Evolutionary conservation across 352 stramenopile genomes (phyloP), one percentile per base, ranked within the genome.

Genomic region (Pythium dissimile): DNA sequence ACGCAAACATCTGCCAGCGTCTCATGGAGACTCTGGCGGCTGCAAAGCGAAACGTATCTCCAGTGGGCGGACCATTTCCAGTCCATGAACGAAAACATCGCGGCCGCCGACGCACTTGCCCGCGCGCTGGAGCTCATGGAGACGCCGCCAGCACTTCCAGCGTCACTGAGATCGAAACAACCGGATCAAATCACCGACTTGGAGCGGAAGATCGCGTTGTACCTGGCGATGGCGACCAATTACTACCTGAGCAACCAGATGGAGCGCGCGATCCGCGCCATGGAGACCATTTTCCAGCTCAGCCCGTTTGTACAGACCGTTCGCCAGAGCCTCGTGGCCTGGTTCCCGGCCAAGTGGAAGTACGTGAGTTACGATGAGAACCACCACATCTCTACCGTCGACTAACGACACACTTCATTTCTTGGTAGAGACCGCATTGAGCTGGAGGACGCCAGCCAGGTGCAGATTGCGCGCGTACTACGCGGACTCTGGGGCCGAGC

Each of bases 161-260:
- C n/a, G n/a, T n/a, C n/a, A n/a, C n/a, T n/a, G n/a, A n/a, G 11
- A 34, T 16, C 24, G 9, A 12, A 49, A 6, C 15, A 12, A 2
- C 15, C 21, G 58, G 32, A 72, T 58, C 1, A 39, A 43, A 3
- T 64, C 18, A 27, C 24, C 23, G 28, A 1, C 9, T 9, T 41
- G 8, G 32, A 39, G 3, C 62, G 62, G 13, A 74, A 76, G 18
- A 65, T 85, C 28, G 34, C 66, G 11, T 43, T 88, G 46, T 86
- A 88, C 41, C 9, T 83, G 10, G 69, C 77, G n/a, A 71, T 92
- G 18, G 79, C 68, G 12, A 51, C 49, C n/a, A 83, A 79, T 16
- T 88, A 79, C 44, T 89, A 87, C 59, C 69, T 86, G 52, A 74
- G 67, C 64, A 92, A 92, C 54, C 79, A 89, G 42, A 89, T 92